Base-by-base conservation (phyloP, 768 basidiomycete genomes). In the Hygrocybe punicea region DNA sequence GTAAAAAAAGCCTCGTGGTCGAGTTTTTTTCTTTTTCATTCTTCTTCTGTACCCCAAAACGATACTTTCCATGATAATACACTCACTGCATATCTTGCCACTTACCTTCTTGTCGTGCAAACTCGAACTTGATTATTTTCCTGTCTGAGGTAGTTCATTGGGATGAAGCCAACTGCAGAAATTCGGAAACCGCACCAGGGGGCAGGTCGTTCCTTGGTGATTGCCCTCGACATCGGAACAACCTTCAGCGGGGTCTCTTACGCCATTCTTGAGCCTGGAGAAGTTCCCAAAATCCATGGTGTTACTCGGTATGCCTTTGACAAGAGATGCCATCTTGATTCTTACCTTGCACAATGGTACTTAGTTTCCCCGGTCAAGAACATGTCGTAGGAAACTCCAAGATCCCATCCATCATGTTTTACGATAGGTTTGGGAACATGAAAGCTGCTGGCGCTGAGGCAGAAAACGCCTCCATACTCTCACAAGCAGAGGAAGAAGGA, bases 171-270 rank as follows among this genome's bases (percentile, higher is more conserved):
- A 42, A 70, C 78, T n/a, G 73, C 79, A 13, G 84, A 84, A 67
- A 83, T 82, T 64, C 81, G 89, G 55, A 89, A 87, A 70, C 89
- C 89, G 21, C 90, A 89, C 69, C 77, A 71, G 6, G 89, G 89
- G 46, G 64, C 77, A 11, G 72, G 74, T 16, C 80, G 87, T 62
- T 81, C 85, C 57, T 80, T 91, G 53, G 87, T 86, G 60, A 79
- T 91, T 63, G 89, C 89, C 5, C 82, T 91, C 69, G 89, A 91
- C 64, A 81, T 91, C 60, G 89, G 89, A 23, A 91, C 89, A 1
- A 91, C 89, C 0, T 91, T 91, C 65, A 87, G 86, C 63, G 89
- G 89, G 14, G 89, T 86, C 2, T 91, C 89, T 34, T 91, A 91
- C 68, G 86, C 89, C 1, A 87, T 91, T 57, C 81, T 91, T 34